Evolutionary conservation across 2,329 filamentous ascomycete genomes (phyloP).

Genomic region (Exophiala phaeomuriformis): DNA sequence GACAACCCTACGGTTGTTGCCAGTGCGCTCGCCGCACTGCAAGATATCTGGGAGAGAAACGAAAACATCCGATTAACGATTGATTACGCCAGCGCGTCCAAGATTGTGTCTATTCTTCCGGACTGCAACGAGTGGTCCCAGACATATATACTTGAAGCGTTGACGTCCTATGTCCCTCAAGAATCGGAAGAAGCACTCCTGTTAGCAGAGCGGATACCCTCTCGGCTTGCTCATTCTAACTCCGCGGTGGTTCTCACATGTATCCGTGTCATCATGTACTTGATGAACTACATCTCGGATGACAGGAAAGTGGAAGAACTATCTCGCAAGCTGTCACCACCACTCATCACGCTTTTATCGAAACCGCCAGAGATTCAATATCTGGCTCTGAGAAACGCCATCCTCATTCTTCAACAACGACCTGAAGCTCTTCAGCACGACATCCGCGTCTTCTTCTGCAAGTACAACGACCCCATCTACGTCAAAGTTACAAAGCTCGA

Average conservation of each 20-base stretch:
- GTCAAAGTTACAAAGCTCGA: constrained; percentile 99
- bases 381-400: constrained; percentile 82
- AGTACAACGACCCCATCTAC: constrained; percentile 99
- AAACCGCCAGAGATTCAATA: constrained; percentile 99
- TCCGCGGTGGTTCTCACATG: constrained; percentile 93
- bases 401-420: constrained; percentile 84
- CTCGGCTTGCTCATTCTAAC: constrained; percentile 94
- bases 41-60: constrained; percentile 98
- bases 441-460: constrained; percentile 98
- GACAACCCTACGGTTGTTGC: constrained; percentile 97
- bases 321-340: constrained; percentile 88
- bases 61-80: constrained; percentile 97
- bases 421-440: constrained; percentile 93
- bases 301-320: constrained; percentile 79
- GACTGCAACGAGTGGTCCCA: constrained; percentile 98
- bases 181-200: constrained; percentile 81
- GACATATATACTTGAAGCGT: constrained; percentile 92
- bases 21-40: constrained; percentile 79
- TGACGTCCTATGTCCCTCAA: constrained; percentile 96
- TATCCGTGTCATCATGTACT: constrained; percentile 89
- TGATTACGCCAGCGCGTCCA: constrained; percentile 93
- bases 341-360: constrained; percentile 85
- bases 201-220: constrained; percentile 85
- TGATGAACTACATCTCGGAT: constrained; percentile 97
- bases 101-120: constrained; percentile 91